These are phyloP conservation scores for Pichia sp. DNA, from an alignment of 1,139 yeast species.

Conservation along the genomic window DNA sequence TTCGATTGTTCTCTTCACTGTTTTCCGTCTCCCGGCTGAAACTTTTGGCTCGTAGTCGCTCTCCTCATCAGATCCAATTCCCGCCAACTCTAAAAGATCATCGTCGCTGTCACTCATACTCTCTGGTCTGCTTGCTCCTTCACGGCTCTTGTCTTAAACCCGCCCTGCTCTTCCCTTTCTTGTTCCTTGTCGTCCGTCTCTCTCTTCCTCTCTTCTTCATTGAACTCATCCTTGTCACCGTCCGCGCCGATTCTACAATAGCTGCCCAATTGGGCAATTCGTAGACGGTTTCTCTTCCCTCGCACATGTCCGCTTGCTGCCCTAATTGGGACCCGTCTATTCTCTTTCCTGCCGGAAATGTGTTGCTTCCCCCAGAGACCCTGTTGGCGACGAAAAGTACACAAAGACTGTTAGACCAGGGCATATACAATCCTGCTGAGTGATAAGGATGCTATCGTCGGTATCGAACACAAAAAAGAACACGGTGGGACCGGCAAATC, in stretches of 20 bases:
- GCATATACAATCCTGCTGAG: neutral
- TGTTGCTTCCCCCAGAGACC: neutral
- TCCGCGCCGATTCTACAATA: neutral
- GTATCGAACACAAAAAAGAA: conserved; percentile 1
- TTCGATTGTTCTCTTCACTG: conserved; percentile 24
- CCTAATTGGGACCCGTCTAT: neutral
- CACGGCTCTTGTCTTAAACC: neutral
- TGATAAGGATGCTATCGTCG: neutral
- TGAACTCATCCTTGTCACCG: neutral
- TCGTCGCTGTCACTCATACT: conserved; percentile 61
- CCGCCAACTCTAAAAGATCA: conserved; percentile 88
- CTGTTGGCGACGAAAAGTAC: no score
- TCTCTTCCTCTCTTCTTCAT: neutral
- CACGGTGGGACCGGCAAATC: neutral
- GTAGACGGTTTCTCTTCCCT: neutral
- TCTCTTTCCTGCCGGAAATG: neutral
- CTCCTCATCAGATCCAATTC: conserved; percentile 47
- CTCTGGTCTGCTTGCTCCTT: neutral
- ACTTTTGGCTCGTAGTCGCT: conserved; percentile 31
- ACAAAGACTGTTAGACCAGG: no score
- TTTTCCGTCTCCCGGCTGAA: conserved; percentile 22
- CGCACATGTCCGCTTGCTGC: neutral
- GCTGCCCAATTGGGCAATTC: conserved; percentile 8
- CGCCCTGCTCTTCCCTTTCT: neutral
- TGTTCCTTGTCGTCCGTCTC: neutral